Evolutionary conservation across 371 early-diverging fungal species (phyloP).

Genomic region (Rhizopus delemar): DNA sequence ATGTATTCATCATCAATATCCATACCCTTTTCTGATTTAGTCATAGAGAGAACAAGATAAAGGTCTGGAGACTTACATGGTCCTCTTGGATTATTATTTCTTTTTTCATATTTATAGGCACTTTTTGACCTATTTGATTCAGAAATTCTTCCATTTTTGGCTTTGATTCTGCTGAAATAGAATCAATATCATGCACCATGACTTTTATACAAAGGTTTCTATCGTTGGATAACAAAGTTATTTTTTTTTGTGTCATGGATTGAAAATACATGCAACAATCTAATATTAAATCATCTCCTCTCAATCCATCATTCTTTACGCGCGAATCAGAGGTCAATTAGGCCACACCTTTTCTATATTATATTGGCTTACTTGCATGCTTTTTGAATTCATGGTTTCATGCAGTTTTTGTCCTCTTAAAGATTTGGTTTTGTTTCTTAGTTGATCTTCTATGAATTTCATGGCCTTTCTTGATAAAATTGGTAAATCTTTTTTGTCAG

Average conservation of each 20-base stretch:
- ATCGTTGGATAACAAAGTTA: slow-evolving; percentile 42
- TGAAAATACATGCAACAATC: slow-evolving; percentile 47
- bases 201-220: slow-evolving; percentile 47
- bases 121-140: background rate
- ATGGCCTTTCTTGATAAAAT: slow-evolving; percentile 32
- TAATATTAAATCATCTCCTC: slow-evolving; percentile 41
- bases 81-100: slow-evolving; percentile 2
- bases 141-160: slow-evolving; percentile 20
- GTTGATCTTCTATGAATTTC: slow-evolving; percentile 29
- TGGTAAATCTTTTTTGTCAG: slow-evolving; percentile 3
- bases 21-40: slow-evolving; percentile 11
- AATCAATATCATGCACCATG: slow-evolving; percentile 42
- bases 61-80: background rate
- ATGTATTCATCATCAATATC: slow-evolving; percentile 18
- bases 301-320: slow-evolving; percentile 4
- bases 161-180: slow-evolving; percentile 33
- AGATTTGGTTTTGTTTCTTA: slow-evolving; percentile 16
- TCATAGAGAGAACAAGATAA: background rate
- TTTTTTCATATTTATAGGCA: background rate
- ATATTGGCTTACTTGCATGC: slow-evolving; percentile 13
- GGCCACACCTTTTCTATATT: background rate
- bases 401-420: slow-evolving; percentile 36
- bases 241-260: slow-evolving; percentile 10
- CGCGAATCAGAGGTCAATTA: background rate
- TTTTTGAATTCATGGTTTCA: slow-evolving; percentile 22